Conservation (phyloP, 1,284 basidiomycete species). For the Cystobasidium sp. region DNA sequence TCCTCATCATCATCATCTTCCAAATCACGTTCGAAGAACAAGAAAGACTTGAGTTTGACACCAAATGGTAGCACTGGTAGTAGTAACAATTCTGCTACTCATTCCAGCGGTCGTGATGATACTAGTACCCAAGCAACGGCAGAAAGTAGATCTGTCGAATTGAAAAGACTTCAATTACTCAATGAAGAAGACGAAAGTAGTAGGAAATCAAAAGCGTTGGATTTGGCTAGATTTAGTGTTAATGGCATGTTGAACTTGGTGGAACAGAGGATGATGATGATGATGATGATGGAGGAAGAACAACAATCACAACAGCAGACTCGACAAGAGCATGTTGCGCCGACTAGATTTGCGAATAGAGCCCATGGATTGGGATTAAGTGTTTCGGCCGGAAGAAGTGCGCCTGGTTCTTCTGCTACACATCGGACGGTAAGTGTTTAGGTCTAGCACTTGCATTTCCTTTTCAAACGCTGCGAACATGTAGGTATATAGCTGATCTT, state of each 20-base stretch:
- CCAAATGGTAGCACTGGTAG: too few relatives aligned
- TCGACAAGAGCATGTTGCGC: too few relatives aligned
- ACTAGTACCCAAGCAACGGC: background rate
- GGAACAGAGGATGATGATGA: conserved; percentile 30
- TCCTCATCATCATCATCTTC: background rate
- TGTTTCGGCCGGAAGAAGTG: too few relatives aligned
- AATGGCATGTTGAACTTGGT: conserved; percentile 34
- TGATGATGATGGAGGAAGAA: conserved; percentile 10
- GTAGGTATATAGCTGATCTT: background rate
- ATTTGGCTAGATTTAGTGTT: conserved; percentile 38
- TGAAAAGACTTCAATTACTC: too few relatives aligned
- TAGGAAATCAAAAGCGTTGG: conserved; percentile 6
- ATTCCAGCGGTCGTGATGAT: background rate
- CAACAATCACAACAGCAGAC: background rate
- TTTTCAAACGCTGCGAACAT: too few relatives aligned
- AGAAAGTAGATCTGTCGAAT: too few relatives aligned
- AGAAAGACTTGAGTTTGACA: background rate
- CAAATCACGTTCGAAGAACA: conserved; percentile 2
- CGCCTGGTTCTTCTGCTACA: too few relatives aligned
- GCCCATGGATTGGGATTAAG: too few relatives aligned
- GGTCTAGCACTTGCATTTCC: too few relatives aligned
- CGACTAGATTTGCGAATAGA: too few relatives aligned
- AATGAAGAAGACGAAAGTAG: background rate
- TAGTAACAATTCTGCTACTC: too few relatives aligned
- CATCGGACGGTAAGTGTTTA: too few relatives aligned